These are phyloP conservation scores for Halenospora varia DNA, from an alignment of 495 filamentous ascomycete species.

Conservation along the genomic window DNA sequence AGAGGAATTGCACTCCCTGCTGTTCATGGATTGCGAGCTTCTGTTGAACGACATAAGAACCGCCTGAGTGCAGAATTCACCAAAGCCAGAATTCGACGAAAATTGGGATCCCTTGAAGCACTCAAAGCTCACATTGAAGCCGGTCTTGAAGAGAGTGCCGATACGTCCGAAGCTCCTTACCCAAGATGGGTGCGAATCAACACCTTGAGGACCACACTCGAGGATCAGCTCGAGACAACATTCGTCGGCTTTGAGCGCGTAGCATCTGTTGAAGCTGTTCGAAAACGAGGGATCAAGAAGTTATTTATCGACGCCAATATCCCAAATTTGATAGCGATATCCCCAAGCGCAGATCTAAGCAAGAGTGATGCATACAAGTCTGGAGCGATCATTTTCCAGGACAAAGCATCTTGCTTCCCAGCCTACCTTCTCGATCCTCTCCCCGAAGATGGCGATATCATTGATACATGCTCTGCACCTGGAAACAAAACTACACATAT, in stretches of 20 bases:
- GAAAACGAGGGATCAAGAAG: conserved; percentile 24
- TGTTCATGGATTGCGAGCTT: conserved; percentile 67
- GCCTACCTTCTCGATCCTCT: conserved; percentile 72
- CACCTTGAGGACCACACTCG: conserved; percentile 63
- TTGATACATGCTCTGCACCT: conserved; percentile 90
- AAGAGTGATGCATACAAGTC: conserved; percentile 64
- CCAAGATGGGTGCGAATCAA: conserved; percentile 93
- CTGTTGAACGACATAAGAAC: conserved; percentile 77
- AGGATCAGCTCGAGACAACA: conserved; percentile 63
- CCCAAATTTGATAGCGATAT: conserved; percentile 76
- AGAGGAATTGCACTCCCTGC: conserved; percentile 72
- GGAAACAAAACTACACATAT: conserved; percentile 98
- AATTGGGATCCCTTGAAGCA: conserved; percentile 58
- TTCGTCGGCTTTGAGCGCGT: conserved; percentile 56
- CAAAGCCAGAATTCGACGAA: conserved; percentile 67
- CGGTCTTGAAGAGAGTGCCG: conserved; percentile 14
- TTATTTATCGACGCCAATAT: conserved; percentile 70
- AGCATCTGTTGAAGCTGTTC: conserved; percentile 41
- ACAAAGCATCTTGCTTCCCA: conserved; percentile 95
- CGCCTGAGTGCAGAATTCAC: conserved; percentile 78
- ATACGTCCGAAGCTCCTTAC: conserved; percentile 33
- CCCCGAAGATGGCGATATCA: conserved; percentile 60
- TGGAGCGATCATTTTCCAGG: conserved; percentile 84
- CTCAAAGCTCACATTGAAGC: conserved; percentile 55
- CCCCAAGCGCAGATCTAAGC: conserved; percentile 62